Evolutionary conservation across 768 basidiomycete genomes (phyloP).

Genomic region (Naganishia vishniacii): DNA sequence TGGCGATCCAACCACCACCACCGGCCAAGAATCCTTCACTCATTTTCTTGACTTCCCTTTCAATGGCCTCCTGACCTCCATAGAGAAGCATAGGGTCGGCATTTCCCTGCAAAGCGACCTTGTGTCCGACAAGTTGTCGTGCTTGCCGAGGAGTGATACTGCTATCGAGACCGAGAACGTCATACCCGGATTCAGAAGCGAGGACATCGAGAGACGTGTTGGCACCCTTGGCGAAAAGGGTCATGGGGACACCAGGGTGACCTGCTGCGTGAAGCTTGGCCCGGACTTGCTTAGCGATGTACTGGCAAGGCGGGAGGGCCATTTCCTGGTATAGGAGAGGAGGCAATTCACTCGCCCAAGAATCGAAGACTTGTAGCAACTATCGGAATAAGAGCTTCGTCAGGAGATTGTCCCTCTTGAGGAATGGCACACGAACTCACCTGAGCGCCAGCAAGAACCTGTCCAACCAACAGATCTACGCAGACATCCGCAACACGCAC

Average conservation of each 20-base stretch:
- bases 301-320: conserved; percentile 69
- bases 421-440: conserved; percentile 51
- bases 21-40: conserved; percentile 62
- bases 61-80: conserved; percentile 79
- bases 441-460: conserved; percentile 93
- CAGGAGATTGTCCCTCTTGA: neutral
- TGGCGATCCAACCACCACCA: conserved; percentile 85
- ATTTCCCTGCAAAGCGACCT: conserved; percentile 67
- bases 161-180: conserved; percentile 90
- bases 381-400: conserved; percentile 43
- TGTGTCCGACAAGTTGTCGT: conserved; percentile 56
- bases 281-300: conserved; percentile 68
- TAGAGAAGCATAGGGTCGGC: conserved; percentile 82
- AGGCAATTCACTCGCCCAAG: conserved; percentile 87
- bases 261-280: conserved; percentile 55
- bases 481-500: conserved; percentile 78
- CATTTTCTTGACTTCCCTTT: conserved; percentile 75
- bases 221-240: conserved; percentile 90
- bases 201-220: conserved; percentile 63
- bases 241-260: conserved; percentile 68
- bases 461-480: conserved; percentile 82
- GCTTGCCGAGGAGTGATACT: conserved; percentile 71
- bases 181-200: conserved; percentile 63
- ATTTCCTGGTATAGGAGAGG: conserved; percentile 78
- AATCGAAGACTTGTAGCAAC: conserved; percentile 96